Percentiles rank a stretch among this genome's conserved stretches.
These are phyloP conservation scores for Globisporangium heterothallicum DNA, from an alignment of 352 stramenopile species.

Conservation along the genomic window DNA sequence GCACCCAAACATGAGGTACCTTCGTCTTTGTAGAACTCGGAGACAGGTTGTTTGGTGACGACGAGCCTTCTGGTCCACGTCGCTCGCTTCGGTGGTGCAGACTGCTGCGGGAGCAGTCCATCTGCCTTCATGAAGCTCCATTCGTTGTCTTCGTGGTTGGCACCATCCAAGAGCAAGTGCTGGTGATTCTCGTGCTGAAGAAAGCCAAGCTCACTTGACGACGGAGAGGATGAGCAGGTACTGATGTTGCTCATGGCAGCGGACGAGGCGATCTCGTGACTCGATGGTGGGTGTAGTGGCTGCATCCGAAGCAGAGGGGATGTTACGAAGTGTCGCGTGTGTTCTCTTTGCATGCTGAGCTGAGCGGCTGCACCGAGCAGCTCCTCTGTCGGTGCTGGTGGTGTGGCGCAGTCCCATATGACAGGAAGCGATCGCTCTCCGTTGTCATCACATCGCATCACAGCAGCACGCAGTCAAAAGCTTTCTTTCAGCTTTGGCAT, in stretches of 20 bases:
- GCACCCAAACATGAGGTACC: slow-evolving; percentile 13
- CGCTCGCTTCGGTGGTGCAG: slow-evolving; percentile 22
- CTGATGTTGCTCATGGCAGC: slow-evolving; percentile 1
- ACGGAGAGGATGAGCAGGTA: not conserved
- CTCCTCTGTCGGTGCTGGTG: not conserved
- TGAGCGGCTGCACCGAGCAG: not conserved
- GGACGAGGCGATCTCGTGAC: slow-evolving; percentile 14
- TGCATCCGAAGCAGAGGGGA: slow-evolving; percentile 10
- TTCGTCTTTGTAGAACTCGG: slow-evolving; percentile 89
- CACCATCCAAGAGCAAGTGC: not conserved
- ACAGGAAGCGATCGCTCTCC: not conserved
- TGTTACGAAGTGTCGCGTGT: slow-evolving; percentile 10
- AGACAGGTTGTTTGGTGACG: slow-evolving; percentile 80
- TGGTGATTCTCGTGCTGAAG: slow-evolving; percentile 6
- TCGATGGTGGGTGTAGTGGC: not conserved
- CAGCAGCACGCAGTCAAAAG: not conserved
- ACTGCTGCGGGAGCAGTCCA: not conserved
- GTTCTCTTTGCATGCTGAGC: not conserved
- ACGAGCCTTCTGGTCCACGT: slow-evolving; percentile 70
- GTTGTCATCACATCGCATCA: not conserved
- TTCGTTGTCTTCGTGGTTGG: not conserved
- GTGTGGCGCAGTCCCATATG: not conserved
- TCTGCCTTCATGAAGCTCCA: slow-evolving; percentile 15
- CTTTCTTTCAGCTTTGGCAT: no score
- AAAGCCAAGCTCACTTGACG: slow-evolving; percentile 9